Percentiles rank a stretch among this genome's conserved stretches.
Evolutionary conservation across 495 filamentous ascomycete species (phyloP).

Genomic region (Cryomyces minteri): DNA sequence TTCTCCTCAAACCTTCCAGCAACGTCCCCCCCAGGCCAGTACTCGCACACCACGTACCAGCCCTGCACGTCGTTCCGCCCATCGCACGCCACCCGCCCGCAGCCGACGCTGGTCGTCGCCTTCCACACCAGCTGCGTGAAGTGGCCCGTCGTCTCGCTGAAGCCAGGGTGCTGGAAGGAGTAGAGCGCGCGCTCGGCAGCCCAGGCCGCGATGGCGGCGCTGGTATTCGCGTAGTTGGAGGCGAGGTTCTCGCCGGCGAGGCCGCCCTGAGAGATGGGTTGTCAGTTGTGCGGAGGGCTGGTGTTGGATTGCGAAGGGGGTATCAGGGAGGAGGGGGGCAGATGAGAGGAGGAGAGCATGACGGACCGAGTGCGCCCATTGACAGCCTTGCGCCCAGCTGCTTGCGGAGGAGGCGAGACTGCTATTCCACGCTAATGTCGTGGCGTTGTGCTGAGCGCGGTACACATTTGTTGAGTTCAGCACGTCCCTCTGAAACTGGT

Average conservation of each 20-base stretch:
- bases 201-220: slow-evolving; percentile 45
- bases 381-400: slow-evolving; percentile 32
- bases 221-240: slow-evolving; percentile 41
- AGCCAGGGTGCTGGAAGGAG: slow-evolving; percentile 35
- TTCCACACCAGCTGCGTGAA: slow-evolving; percentile 79
- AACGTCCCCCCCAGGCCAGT: slow-evolving; percentile 57
- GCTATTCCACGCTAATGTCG: slow-evolving; percentile 42
- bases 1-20: slow-evolving; percentile 34
- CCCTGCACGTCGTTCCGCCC: slow-evolving; percentile 25
- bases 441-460: slow-evolving; percentile 44
- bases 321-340: neutral
- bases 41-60: slow-evolving; percentile 72
- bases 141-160: slow-evolving; percentile 52
- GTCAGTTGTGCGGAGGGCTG: neutral
- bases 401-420: slow-evolving; percentile 37
- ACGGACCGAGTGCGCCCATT: slow-evolving; percentile 43
- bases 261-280: neutral
- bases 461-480: slow-evolving; percentile 52
- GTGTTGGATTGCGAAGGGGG: neutral
- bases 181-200: slow-evolving; percentile 42
- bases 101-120: slow-evolving; percentile 49
- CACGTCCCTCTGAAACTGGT: slow-evolving; percentile 19
- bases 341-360: neutral
- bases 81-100: slow-evolving; percentile 39
- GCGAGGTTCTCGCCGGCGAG: slow-evolving; percentile 63